Conservation (phyloP, 2,329 filamentous ascomycete species). For the Diaporthe sp. region DNA sequence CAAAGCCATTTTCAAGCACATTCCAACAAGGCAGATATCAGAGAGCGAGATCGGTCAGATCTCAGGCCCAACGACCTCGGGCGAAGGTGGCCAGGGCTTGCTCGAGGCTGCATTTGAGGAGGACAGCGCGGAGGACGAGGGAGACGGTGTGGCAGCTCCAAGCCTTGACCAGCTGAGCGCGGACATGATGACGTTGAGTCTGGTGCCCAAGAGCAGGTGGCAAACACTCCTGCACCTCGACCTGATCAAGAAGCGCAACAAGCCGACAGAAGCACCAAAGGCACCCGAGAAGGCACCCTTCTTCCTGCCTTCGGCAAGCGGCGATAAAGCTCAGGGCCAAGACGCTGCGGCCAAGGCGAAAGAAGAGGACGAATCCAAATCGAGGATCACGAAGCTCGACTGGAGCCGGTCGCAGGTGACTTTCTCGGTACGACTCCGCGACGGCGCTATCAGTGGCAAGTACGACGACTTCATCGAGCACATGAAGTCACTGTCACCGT, state of each 20-base stretch:
- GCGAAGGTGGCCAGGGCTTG: conserved; percentile 82
- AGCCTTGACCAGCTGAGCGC: conserved; percentile 82
- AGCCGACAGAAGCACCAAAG: conserved; percentile 92
- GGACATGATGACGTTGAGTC: conserved; percentile 87
- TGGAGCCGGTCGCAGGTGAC: conserved; percentile 67
- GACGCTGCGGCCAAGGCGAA: conserved; percentile 46
- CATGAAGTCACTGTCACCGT: conserved; percentile 84
- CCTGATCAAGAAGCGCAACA: conserved; percentile 92
- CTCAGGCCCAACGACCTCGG: conserved; percentile 79
- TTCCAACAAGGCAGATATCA: conserved; percentile 86
- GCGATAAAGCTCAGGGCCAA: conserved; percentile 45
- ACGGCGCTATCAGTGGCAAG: conserved; percentile 66
- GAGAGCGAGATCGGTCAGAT: conserved; percentile 79
- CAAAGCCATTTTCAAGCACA: conserved; percentile 88
- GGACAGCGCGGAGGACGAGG: conserved; percentile 59
- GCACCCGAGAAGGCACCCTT: conserved; percentile 94
- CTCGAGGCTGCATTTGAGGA: conserved; percentile 82
- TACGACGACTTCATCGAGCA: conserved; percentile 80
- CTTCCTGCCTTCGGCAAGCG: conserved; percentile 80
- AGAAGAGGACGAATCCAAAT: conserved; percentile 61
- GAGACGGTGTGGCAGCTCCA: conserved; percentile 66
- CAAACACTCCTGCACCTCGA: conserved; percentile 95
- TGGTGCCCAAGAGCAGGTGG: conserved; percentile 93
- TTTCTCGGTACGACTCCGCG: conserved; percentile 69
- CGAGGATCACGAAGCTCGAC: conserved; percentile 78